Evolutionary conservation across 2,329 filamentous ascomycete genomes (phyloP), one percentile per base, ranked within the genome.

Genomic region (Ophiostoma populinum): DNA sequence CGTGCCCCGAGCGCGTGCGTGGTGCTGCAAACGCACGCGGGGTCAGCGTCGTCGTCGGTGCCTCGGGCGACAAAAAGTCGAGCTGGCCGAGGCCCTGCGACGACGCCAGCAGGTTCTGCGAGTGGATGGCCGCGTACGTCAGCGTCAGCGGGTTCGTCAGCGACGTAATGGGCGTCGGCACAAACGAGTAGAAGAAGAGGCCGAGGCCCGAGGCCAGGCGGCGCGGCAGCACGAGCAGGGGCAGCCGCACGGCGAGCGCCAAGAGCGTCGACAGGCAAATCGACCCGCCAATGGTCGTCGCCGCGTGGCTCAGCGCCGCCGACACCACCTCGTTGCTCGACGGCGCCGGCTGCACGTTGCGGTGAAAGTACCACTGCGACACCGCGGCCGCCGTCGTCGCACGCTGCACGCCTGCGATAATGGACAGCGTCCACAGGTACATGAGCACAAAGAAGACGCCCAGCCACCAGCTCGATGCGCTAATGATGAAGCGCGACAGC

Each of bases 351-450:
- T 75, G 69, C 5, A 75, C 74, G 47, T 92, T 80, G 42, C 90
- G 82, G 55, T 95, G 87, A 55, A 95, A 98, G 56, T 98, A 98
- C 90, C 90, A 98, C 55, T 98, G 90, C 26, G 83, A 92, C 17
- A 95, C 87, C 1, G 87, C 93, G 9, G 90, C 90, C 17, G 85
- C 87, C 11, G 87, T 93, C 12, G 86, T 90, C 16, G 82, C 77
- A 39, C 90, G 76, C 53, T 98, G 87, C 16, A 95, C 70, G 13
- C 83, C 85, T 38, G 83, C 78, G 51, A 92, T 75, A 38, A 95
- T 72, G 3, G 80, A 80, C 27, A 94, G 63, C 0, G 85, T 90
- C 90, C 90, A 98, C 46, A 95, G 75, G 55, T 94, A 95, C 61
- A 94, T 79, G 40, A 95, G 60, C 45, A 94, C 72, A 57, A 94